Evolutionary conservation across 176 grass and related monocot genomes (phyloP).

Genomic region (Ensete glaucum): DNA sequence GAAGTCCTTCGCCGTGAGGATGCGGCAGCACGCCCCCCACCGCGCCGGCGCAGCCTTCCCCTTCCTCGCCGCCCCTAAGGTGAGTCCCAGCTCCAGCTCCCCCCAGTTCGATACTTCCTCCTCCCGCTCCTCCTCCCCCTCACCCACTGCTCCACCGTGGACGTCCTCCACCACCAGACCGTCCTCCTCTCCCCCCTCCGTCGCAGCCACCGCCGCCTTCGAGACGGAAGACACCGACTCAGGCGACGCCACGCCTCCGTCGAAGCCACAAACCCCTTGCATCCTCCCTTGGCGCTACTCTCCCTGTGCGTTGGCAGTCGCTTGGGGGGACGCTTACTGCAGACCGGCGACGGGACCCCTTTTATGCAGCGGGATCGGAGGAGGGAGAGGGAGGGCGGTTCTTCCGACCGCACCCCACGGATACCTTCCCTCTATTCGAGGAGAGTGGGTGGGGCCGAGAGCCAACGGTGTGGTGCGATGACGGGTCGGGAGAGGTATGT

Average conservation of each 20-base stretch:
- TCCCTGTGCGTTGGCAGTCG: no score
- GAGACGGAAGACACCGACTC: no score
- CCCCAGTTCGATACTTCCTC: no score
- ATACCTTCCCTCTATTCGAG: no score
- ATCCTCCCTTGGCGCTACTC: neutral
- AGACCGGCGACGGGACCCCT: constrained; percentile 7
- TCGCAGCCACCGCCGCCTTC: no score
- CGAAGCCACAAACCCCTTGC: no score
- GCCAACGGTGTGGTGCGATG: no score
- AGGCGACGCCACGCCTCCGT: no score
- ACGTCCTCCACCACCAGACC: no score
- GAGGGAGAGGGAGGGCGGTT: neutral
- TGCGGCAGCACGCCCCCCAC: constrained; percentile 28
- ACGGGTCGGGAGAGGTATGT: no score
- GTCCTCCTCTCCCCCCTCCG: neutral
- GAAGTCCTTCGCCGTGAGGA: constrained; percentile 66
- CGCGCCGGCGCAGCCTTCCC: constrained; percentile 1
- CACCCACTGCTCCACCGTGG: no score
- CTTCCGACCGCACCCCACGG: neutral
- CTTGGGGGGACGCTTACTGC: neutral
- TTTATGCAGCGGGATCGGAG: neutral
- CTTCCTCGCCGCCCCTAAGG: constrained; percentile 48
- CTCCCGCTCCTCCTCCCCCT: neutral
- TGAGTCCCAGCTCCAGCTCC: constrained; percentile 62
- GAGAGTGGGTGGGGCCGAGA: neutral